These are phyloP conservation scores for Metarhizium guizhouense DNA, from an alignment of 2,329 filamentous ascomycete genomes.

Conservation along the genomic window DNA sequence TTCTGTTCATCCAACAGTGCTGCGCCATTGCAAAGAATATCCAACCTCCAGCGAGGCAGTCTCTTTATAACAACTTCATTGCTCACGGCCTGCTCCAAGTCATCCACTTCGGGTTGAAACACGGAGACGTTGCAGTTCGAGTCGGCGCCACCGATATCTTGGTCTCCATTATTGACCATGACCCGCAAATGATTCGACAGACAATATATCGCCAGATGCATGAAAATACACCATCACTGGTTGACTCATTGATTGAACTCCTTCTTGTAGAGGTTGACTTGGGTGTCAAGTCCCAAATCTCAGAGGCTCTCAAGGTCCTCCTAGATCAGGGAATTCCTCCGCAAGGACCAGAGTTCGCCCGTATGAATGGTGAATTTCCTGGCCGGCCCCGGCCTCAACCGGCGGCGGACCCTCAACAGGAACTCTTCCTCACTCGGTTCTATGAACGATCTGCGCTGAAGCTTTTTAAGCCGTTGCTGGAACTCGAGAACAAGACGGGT, in stretches of 20 bases:
- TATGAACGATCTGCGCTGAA: slow-evolving; percentile 81
- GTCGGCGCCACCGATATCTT: slow-evolving; percentile 91
- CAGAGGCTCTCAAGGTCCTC: slow-evolving; percentile 89
- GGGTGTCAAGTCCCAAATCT: slow-evolving; percentile 90
- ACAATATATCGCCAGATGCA: slow-evolving; percentile 89
- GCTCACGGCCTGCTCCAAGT: slow-evolving; percentile 78
- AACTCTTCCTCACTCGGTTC: slow-evolving; percentile 77
- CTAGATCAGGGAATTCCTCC: slow-evolving; percentile 58
- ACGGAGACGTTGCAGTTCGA: slow-evolving; percentile 73
- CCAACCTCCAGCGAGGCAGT: slow-evolving; percentile 71
- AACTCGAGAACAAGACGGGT: slow-evolving; percentile 61
- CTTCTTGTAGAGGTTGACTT: slow-evolving; percentile 86
- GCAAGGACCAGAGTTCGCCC: slow-evolving; percentile 46
- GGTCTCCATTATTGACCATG: slow-evolving; percentile 90
- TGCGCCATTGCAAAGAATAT: slow-evolving; percentile 90
- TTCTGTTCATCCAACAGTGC: slow-evolving; percentile 94
- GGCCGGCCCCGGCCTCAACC: slow-evolving; percentile 49
- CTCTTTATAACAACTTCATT: slow-evolving; percentile 84
- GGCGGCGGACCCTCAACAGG: slow-evolving; percentile 62
- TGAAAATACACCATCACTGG: slow-evolving; percentile 77
- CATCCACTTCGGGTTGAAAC: slow-evolving; percentile 83
- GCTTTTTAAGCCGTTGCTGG: slow-evolving; percentile 78
- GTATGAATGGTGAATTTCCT: slow-evolving; percentile 60
- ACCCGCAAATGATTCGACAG: slow-evolving; percentile 85
- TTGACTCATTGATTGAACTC: slow-evolving; percentile 86